Evolutionary conservation across 2,329 filamentous ascomycete species (phyloP).

Genomic region (Penicillium sp.): DNA sequence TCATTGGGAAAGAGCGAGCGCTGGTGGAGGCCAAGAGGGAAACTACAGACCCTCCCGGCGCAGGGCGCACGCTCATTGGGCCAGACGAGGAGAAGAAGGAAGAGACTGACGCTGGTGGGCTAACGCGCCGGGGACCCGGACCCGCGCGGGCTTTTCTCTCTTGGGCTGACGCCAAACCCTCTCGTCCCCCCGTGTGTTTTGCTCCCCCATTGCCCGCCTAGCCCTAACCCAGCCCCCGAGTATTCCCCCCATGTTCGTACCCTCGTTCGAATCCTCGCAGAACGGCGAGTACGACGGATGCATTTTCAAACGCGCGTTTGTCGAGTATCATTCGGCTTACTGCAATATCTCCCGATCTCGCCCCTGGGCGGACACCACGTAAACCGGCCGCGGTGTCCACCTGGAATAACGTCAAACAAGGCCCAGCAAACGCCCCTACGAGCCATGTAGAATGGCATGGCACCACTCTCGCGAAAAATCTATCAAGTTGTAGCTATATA

Average conservation of each 20-base stretch:
- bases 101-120: conserved; percentile 13
- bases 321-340: neutral
- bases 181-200: neutral
- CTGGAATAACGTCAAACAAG: neutral
- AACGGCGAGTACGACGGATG: neutral
- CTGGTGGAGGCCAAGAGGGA: conserved; percentile 29
- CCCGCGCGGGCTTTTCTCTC: conserved; percentile 10
- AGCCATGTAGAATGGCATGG: neutral
- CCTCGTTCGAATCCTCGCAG: conserved; percentile 2
- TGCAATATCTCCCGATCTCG: neutral
- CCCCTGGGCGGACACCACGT: neutral
- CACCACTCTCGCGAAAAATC: neutral
- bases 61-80: conserved; percentile 33
- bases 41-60: conserved; percentile 20
- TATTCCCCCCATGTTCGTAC: neutral
- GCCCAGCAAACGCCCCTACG: neutral
- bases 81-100: conserved; percentile 33
- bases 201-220: neutral
- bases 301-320: neutral
- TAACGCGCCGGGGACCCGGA: conserved; percentile 14
- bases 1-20: conserved; percentile 9
- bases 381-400: neutral
- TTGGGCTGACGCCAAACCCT: conserved; percentile 1
- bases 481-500: neutral
- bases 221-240: neutral